Percentiles rank a stretch among this genome's conserved stretches.
phyloP scores from a whole-genome alignment of 1,284 basidiomycete species.

The Moesziomyces aphidis region DNA sequence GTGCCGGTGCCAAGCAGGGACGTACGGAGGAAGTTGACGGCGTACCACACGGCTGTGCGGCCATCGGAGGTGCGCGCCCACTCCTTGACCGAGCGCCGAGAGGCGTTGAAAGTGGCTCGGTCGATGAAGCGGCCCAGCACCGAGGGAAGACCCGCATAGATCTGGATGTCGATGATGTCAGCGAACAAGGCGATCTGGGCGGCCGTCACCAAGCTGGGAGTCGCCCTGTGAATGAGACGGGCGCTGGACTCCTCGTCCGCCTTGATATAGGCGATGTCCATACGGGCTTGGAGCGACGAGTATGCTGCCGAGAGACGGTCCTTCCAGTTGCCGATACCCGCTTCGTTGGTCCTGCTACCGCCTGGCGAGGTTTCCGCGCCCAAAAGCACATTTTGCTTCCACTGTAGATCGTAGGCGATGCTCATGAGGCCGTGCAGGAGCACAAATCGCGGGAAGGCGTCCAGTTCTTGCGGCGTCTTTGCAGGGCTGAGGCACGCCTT shows the following conservation, averaged over 20 bases:
- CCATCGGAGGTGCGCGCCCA: slow-evolving; percentile 52
- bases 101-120: slow-evolving; percentile 49
- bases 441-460: slow-evolving; percentile 51
- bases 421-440: slow-evolving; percentile 58
- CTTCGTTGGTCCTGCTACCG: slow-evolving; percentile 24
- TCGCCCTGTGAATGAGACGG: slow-evolving; percentile 45
- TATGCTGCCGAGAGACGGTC: slow-evolving; percentile 47
- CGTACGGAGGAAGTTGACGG: slow-evolving; percentile 48
- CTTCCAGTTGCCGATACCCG: slow-evolving; percentile 45
- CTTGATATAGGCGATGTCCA: slow-evolving; percentile 51
- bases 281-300: slow-evolving; percentile 45
- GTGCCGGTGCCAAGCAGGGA: slow-evolving; percentile 37
- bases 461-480: slow-evolving; percentile 48
- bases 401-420: slow-evolving; percentile 56
- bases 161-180: slow-evolving; percentile 57
- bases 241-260: slow-evolving; percentile 49
- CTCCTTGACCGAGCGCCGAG: slow-evolving; percentile 44
- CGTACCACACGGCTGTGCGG: slow-evolving; percentile 48
- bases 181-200: slow-evolving; percentile 53
- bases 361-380: slow-evolving; percentile 45
- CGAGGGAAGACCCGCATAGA: slow-evolving; percentile 53
- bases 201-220: slow-evolving; percentile 47
- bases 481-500: slow-evolving; percentile 51
- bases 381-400: slow-evolving; percentile 55
- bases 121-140: slow-evolving; percentile 58